Percentiles rank a stretch among this genome's conserved stretches.
Evolutionary conservation across 2,329 filamentous ascomycete species (phyloP).

Genomic region (Capronia epimyces): DNA sequence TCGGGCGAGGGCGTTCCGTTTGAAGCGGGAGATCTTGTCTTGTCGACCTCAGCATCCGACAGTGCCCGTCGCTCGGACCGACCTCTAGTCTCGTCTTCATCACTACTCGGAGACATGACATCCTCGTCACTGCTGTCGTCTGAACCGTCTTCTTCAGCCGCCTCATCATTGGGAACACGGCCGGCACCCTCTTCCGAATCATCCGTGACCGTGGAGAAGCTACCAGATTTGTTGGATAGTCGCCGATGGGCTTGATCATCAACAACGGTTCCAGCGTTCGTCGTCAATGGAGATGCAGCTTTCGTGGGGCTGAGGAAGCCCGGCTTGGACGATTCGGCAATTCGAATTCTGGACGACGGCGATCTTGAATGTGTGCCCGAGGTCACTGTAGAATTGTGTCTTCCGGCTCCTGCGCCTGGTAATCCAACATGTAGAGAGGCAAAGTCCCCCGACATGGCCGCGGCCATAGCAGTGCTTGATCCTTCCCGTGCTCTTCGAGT

Average conservation of each 20-base stretch:
- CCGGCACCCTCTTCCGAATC: conserved; percentile 46
- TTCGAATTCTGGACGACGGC: conserved; percentile 30
- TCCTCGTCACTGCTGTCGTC: conserved; percentile 38
- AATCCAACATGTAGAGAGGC: conserved; percentile 31
- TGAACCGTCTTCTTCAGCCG: conserved; percentile 57
- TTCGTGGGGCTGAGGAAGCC: conserved; percentile 12
- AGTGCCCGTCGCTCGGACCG: conserved; percentile 35
- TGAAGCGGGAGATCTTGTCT: conserved; percentile 27
- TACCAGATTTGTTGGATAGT: conserved; percentile 31
- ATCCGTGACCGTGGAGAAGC: conserved; percentile 30
- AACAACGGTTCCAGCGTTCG: conserved; percentile 15
- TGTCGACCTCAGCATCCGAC: conserved; percentile 37
- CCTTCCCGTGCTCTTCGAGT: conserved; percentile 39
- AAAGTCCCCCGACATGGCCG: conserved; percentile 41
- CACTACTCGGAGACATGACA: conserved; percentile 27
- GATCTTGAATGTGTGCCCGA: conserved; percentile 39
- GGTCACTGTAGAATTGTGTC: conserved; percentile 36
- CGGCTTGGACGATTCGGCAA: conserved; percentile 7
- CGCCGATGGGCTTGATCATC: conserved; percentile 18
- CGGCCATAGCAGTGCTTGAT: conserved; percentile 42
- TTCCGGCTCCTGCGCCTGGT: conserved; percentile 2
- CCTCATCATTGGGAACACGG: conserved; percentile 59
- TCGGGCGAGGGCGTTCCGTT: conserved; percentile 12
- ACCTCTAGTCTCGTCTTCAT: conserved; percentile 35
- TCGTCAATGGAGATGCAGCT: conserved; percentile 7